Conservation (phyloP, 352 stramenopile species). For the Phytophthora europaea region DNA sequence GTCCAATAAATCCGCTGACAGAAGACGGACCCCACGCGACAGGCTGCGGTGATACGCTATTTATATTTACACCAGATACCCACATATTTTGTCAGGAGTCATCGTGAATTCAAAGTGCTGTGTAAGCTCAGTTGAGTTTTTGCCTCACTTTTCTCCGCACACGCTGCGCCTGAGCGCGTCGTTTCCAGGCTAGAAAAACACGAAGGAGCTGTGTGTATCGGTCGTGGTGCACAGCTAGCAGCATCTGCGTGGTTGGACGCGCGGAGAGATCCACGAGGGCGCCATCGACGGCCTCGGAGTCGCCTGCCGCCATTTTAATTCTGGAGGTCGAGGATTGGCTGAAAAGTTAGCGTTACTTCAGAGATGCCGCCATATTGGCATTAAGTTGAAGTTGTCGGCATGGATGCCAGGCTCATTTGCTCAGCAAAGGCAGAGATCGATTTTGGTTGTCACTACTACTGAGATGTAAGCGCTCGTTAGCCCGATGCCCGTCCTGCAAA, state of each 20-base stretch:
- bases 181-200: slow-evolving; percentile 44
- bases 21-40: slow-evolving; percentile 53
- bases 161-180: slow-evolving; percentile 19
- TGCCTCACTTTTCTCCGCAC: slow-evolving; percentile 43
- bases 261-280: background rate
- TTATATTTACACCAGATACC: background rate
- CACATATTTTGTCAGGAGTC: background rate
- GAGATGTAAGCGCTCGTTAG: background rate
- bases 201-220: slow-evolving; percentile 38
- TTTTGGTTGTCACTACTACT: too few relatives aligned
- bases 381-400: background rate
- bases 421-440: too few relatives aligned
- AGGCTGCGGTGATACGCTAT: slow-evolving; percentile 53
- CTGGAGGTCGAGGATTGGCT: slow-evolving; percentile 14
- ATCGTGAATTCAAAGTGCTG: background rate
- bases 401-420: too few relatives aligned
- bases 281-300: background rate
- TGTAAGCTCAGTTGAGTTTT: background rate
- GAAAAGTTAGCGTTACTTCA: slow-evolving; percentile 20
- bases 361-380: slow-evolving; percentile 11
- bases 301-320: background rate
- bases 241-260: slow-evolving; percentile 14
- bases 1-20: slow-evolving; percentile 49
- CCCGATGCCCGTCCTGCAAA: background rate
- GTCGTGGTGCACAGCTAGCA: slow-evolving; percentile 37